A percentile compares a stretch with the other conserved stretches of the same genome.
phyloP scores from a whole-genome alignment of 2,329 filamentous ascomycete genomes.

The Camptophora hylomeconis region DNA sequence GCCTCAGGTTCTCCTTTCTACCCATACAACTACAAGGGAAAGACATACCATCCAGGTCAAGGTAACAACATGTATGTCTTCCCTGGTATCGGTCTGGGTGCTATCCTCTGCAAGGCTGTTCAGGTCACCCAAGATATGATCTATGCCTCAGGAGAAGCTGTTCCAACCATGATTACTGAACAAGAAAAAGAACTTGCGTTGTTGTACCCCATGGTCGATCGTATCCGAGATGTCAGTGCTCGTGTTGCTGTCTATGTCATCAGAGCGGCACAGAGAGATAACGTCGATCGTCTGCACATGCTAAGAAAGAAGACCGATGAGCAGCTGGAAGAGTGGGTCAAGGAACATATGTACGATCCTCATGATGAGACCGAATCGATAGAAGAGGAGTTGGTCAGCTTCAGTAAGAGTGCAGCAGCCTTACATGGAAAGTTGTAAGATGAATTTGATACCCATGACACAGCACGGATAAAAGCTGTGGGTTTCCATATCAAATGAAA shows the following conservation, averaged over 20 bases:
- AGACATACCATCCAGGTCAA: conserved; percentile 65
- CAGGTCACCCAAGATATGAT: conserved; percentile 92
- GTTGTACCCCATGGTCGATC: conserved; percentile 81
- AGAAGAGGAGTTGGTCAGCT: conserved; percentile 35
- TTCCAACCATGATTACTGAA: conserved; percentile 63
- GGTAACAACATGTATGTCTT: conserved; percentile 85
- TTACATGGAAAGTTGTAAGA: too few species aligned
- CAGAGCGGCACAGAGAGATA: conserved; percentile 73
- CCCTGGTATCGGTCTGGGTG: conserved; percentile 85
- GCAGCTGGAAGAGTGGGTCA: conserved; percentile 35
- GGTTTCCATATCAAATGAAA: too few species aligned
- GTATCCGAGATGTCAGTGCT: conserved; percentile 81
- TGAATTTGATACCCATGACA: too few species aligned
- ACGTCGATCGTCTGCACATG: conserved; percentile 43
- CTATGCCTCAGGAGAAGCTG: conserved; percentile 76
- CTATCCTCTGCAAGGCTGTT: conserved; percentile 79
- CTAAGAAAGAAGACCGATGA: conserved; percentile 31
- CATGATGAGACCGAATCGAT: conserved; percentile 33
- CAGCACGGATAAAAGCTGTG: too few species aligned
- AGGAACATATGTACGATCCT: conserved; percentile 36
- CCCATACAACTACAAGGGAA: conserved; percentile 52
- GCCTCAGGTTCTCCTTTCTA: conserved; percentile 90
- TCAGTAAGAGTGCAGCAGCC: too few species aligned
- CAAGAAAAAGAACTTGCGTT: conserved; percentile 73
- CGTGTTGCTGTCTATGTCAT: conserved; percentile 84